These are phyloP conservation scores for Diaporthe destruens DNA, from an alignment of 2,329 filamentous ascomycete species.

Conservation along the genomic window DNA sequence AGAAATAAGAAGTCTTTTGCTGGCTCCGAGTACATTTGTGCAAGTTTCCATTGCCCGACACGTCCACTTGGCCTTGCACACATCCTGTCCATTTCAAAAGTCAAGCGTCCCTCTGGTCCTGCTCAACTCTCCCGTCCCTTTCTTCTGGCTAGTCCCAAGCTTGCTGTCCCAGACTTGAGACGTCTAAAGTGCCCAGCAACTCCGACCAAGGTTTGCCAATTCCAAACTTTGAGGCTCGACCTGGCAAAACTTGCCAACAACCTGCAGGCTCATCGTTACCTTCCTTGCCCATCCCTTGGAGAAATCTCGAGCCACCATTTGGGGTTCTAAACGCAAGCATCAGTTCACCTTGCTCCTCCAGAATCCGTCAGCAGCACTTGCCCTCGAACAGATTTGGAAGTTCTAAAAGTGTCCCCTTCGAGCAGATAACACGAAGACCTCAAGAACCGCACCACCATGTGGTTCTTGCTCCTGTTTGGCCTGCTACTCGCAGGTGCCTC, in stretches of 20 bases:
- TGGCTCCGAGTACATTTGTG: too few relatives aligned
- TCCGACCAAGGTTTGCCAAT: not conserved
- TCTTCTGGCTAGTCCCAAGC: not conserved
- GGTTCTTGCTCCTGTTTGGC: constrained; percentile 6
- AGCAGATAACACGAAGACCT: not conserved
- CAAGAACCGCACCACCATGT: not conserved
- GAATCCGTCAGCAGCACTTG: not conserved
- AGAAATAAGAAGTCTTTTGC: too few relatives aligned
- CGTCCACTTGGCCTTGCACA: not conserved
- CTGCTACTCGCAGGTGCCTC: constrained; percentile 5
- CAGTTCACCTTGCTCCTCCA: not conserved
- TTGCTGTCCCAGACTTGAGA: not conserved
- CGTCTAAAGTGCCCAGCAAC: not conserved
- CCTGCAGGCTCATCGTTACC: not conserved
- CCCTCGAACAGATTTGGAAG: too few relatives aligned
- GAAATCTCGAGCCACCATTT: not conserved
- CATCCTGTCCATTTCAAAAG: not conserved
- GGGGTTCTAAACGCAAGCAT: not conserved
- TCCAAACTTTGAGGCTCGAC: not conserved
- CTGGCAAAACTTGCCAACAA: not conserved
- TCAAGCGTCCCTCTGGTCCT: not conserved
- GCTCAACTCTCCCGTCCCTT: not conserved
- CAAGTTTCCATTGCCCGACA: too few relatives aligned
- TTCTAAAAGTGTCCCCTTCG: too few relatives aligned
- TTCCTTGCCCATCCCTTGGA: not conserved